Percentiles rank a stretch among this genome's conserved stretches.
phyloP scores from a whole-genome alignment of 371 early-diverging fungal species.

The Blastocladiella emersonii region DNA sequence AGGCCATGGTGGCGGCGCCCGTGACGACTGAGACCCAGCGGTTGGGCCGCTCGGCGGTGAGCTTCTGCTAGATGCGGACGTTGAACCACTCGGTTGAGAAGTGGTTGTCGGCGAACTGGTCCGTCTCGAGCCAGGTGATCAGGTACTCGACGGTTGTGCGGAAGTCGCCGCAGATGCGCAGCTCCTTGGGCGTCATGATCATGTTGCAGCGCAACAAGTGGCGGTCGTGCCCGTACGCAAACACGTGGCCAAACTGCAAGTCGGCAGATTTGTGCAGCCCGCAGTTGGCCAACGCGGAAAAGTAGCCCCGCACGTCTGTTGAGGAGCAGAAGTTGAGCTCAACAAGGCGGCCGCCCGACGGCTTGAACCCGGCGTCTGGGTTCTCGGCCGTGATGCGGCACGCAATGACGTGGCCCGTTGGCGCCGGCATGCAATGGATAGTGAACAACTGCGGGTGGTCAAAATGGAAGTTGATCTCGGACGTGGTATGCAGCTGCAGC shows the following conservation, averaged over 20 bases:
- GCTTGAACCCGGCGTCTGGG: slow-evolving; percentile 97
- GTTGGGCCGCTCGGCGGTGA: slow-evolving; percentile 85
- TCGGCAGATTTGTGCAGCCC: slow-evolving; percentile 97
- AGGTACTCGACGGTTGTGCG: slow-evolving; percentile 97
- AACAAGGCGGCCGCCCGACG: slow-evolving; percentile 86
- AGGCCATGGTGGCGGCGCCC: slow-evolving; percentile 83
- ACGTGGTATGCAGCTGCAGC: slow-evolving; percentile 53
- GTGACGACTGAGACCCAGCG: slow-evolving; percentile 75
- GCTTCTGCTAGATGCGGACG: slow-evolving; percentile 60
- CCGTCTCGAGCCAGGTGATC: slow-evolving; percentile 79
- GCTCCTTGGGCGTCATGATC: slow-evolving; percentile 91
- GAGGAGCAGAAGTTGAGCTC: slow-evolving; percentile 89
- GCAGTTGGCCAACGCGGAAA: slow-evolving; percentile 86
- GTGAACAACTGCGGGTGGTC: slow-evolving; percentile 62
- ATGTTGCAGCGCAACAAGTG: slow-evolving; percentile 87
- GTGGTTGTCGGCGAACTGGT: slow-evolving; percentile 74
- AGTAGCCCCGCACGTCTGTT: slow-evolving; percentile 97
- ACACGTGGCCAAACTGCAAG: slow-evolving; percentile 98
- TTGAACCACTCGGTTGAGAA: slow-evolving; percentile 96
- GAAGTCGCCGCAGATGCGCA: slow-evolving; percentile 97
- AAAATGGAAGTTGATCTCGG: slow-evolving; percentile 90
- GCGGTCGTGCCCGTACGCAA: slow-evolving; percentile 91
- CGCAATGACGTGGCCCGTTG: slow-evolving; percentile 96
- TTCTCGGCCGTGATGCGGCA: slow-evolving; percentile 99
- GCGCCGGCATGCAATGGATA: slow-evolving; percentile 68